Base-by-base conservation (phyloP, 1,139 yeast species). In the Pneumocystis murina region DNA sequence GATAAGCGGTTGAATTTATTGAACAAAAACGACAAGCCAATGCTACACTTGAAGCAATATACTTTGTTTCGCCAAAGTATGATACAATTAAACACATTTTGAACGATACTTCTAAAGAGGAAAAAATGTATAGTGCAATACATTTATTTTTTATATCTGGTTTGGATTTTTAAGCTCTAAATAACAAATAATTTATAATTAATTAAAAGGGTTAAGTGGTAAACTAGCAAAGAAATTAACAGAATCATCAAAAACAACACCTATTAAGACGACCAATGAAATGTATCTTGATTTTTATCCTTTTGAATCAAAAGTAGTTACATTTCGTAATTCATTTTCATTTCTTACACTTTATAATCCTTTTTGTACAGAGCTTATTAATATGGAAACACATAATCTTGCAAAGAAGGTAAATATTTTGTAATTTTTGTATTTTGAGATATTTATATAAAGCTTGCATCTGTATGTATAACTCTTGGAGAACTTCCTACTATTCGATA, bases 401-500 rank as follows among this genome's bases (percentile, higher is more conserved):
- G 90, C 94, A 1, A 70, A 74, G 20, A 61, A 48, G 68, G 79
- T 4, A 30, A 62, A 55, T 41, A 60, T 60, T 28, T 30, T 59
- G 4, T 60, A 59, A 30, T 43, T 38, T 20, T 24, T 61, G 38
- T 61, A 30, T 20, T 12, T 39, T 40, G 6, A 28, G 8, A 24
- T 59, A 40, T 24, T 61, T 28, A 10, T 40, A 16, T 16, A 6
- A 59, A 41, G 61, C 62, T 92, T 70, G 83, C 89, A 43, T 83
- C 85, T 68, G 71, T 87, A 41, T 86, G 95, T 78, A 82, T 87
- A 3, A 72, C 87, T 10, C 83, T 94, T 1, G 95, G 95, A 16
- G 97, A 91, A 71, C 87, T 86, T 70, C 98, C 98, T 1, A 81
- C 86, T 61, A 82, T 92, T 41, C 79, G 98, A 67, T 89, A 83